Percentiles rank a stretch among this genome's conserved stretches.
phyloP scores from a whole-genome alignment of 2,329 filamentous ascomycete genomes.

The Orbilia ellipsospora region DNA sequence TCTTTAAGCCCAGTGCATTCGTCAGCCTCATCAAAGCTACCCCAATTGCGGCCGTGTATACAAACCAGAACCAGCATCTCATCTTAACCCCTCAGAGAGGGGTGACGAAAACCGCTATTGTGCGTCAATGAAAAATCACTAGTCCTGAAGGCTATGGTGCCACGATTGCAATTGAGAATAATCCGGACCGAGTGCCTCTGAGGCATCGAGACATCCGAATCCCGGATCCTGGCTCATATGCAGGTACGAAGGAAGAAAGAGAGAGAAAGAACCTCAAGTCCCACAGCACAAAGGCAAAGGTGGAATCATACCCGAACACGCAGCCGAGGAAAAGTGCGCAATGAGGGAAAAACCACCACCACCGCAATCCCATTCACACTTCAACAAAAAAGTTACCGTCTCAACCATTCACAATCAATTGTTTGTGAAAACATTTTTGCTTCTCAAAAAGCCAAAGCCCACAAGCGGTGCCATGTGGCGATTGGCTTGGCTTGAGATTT shows the following conservation, averaged over 20 bases:
- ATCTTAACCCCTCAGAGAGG: slow-evolving; percentile 23
- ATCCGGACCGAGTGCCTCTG: slow-evolving; percentile 26
- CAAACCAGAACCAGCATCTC: neutral
- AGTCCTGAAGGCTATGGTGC: neutral
- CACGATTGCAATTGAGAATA: neutral
- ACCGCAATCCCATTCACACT: neutral
- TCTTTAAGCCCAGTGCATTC: slow-evolving; percentile 1
- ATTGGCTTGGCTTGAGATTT: slow-evolving; percentile 26
- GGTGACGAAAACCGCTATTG: neutral
- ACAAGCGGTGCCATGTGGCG: slow-evolving; percentile 28
- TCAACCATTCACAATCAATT: too few relatives aligned
- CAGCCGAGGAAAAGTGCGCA: slow-evolving; percentile 17
- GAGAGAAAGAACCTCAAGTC: slow-evolving; percentile 8
- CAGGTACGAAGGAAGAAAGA: slow-evolving; percentile 42
- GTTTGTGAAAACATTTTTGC: too few relatives aligned
- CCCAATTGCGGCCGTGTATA: slow-evolving; percentile 13
- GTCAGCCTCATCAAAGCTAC: slow-evolving; percentile 18
- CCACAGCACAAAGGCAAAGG: slow-evolving; percentile 22
- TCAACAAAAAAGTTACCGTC: neutral
- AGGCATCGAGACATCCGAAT: slow-evolving; percentile 30
- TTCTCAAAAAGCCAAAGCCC: too few relatives aligned
- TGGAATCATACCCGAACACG: slow-evolving; percentile 31
- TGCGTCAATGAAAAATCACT: too few relatives aligned
- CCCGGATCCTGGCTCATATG: slow-evolving; percentile 44
- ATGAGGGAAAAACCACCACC: slow-evolving; percentile 26